Conservation (phyloP, 768 basidiomycete genomes). For the Multifurca ochricompacta region DNA sequence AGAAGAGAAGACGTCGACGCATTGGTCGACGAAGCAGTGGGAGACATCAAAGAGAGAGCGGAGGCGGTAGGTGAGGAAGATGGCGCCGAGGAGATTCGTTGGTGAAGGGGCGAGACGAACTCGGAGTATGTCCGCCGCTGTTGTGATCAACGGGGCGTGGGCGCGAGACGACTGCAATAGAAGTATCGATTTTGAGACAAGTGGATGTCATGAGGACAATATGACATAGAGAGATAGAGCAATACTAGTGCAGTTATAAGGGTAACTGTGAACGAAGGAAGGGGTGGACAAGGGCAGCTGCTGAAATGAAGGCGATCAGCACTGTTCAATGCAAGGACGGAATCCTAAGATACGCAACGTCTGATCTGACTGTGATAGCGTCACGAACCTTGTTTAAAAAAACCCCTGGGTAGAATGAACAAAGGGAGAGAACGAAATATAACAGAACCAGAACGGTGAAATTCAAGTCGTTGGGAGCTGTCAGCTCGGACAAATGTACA, state of each 20-base stretch:
- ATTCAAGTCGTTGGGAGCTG: not conserved
- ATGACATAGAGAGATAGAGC: conserved; percentile 20
- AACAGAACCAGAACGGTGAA: not conserved
- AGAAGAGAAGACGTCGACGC: conserved; percentile 24
- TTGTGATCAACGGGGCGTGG: conserved; percentile 21
- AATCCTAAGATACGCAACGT: not conserved
- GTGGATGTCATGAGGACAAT: conserved; percentile 23
- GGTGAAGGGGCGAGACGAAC: conserved; percentile 11
- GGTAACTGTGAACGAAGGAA: not conserved
- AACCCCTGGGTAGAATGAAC: not conserved
- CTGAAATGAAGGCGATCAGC: not conserved
- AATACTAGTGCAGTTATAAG: conserved; percentile 1
- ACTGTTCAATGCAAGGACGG: not conserved
- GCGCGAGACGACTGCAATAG: conserved; percentile 21
- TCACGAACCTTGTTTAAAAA: conserved; percentile 1
- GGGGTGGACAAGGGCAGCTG: not conserved
- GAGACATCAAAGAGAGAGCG: conserved; percentile 14
- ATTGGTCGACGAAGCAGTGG: conserved; percentile 15
- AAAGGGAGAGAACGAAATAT: not conserved
- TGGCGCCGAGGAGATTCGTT: conserved; percentile 17
- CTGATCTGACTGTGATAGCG: not conserved
- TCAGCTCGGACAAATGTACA: not conserved
- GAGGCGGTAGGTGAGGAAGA: conserved; percentile 16
- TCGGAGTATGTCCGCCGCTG: conserved; percentile 2
- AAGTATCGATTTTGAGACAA: conserved; percentile 30